Percentiles rank a stretch among this genome's conserved stretches.
These are phyloP conservation scores for Leccinum colubrinum DNA, from an alignment of 1,284 basidiomycete genomes.

Conservation along the genomic window DNA sequence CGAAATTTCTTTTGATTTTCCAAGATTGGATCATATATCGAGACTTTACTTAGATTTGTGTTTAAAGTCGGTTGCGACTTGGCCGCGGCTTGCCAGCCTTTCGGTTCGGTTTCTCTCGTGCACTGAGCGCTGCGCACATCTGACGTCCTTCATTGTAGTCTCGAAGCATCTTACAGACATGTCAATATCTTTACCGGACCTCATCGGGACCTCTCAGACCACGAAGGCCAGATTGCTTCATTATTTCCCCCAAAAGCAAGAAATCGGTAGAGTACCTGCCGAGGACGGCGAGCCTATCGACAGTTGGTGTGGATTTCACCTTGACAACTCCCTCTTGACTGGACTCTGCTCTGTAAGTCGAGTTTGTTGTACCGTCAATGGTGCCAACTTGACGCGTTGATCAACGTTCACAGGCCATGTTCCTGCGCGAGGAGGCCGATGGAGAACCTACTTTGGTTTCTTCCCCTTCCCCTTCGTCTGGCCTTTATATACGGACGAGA, in stretches of 20 bases:
- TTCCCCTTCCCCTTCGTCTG: constrained; percentile 72
- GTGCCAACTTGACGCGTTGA: background rate
- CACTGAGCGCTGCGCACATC: background rate
- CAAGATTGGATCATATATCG: background rate
- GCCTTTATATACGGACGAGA: constrained; percentile 87
- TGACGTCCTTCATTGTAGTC: constrained; percentile 37
- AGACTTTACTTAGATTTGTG: constrained; percentile 53
- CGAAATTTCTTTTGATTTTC: constrained; percentile 13
- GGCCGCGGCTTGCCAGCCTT: constrained; percentile 83
- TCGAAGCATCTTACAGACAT: constrained; percentile 62
- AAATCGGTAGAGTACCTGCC: constrained; percentile 28
- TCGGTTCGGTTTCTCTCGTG: constrained; percentile 51
- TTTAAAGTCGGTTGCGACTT: constrained; percentile 79
- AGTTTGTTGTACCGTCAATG: background rate
- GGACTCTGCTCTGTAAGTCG: constrained; percentile 78
- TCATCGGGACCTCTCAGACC: constrained; percentile 67
- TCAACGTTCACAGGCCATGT: constrained; percentile 67
- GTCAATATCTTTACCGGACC: constrained; percentile 57
- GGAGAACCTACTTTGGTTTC: constrained; percentile 50
- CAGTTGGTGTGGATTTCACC: constrained; percentile 80
- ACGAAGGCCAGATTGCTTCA: constrained; percentile 87
- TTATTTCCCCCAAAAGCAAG: constrained; percentile 75
- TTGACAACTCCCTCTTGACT: constrained; percentile 86
- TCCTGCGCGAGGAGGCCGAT: constrained; percentile 48
- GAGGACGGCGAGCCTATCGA: constrained; percentile 64